Evolutionary conservation across 192 early-diverging fungal species (phyloP), one percentile per base, ranked within the genome.

Genomic region (Mortierella antarctica): DNA sequence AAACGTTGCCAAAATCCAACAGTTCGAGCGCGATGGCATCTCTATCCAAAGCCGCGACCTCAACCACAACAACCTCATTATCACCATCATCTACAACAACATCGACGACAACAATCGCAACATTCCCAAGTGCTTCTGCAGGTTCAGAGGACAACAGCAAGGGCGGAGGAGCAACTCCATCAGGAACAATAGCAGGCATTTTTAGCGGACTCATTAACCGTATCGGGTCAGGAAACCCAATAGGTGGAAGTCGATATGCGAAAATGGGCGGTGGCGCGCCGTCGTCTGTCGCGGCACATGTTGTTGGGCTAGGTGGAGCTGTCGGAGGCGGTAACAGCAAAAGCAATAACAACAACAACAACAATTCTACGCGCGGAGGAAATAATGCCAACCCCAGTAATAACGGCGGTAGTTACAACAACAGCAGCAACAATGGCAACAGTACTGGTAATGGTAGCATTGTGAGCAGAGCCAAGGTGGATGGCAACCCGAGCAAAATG

Each of bases 131-230:
- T 50, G 6, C 62, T 42, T 31, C 62, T 11, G 2, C 62, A 20
- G 11, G 47, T 31, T 51, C 62, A 55, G n/a, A 7, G 42, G 52
- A 67, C 20, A 47, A 31, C 31, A 31, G 31, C 31, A 59, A 59
- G 7, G 42, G 57, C 57, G 14, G 7, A 57, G 6, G 45, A 57
- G 11, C 50, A 41, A 42, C 48, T 41, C 45, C 49, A 12, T 4
- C 57, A 50, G 44, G 63, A 1, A 57, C 63, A 5, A 65, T 69
- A 13, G 11, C 74, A 15, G 40, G 61, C 7, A 71, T 80, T 41
- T 80, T 80, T 44, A 80, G 77, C 48, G 67, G 50, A 5, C 65
- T 80, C 14, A 80, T 80, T 48, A 80, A 72, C 40, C 67, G 57
- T 17, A 70, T 80, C 42, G 77, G 65, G 11, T 62, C 65, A 10